Base-by-base conservation (phyloP, 352 stramenopile species). In the Phytophthora litchii region DNA sequence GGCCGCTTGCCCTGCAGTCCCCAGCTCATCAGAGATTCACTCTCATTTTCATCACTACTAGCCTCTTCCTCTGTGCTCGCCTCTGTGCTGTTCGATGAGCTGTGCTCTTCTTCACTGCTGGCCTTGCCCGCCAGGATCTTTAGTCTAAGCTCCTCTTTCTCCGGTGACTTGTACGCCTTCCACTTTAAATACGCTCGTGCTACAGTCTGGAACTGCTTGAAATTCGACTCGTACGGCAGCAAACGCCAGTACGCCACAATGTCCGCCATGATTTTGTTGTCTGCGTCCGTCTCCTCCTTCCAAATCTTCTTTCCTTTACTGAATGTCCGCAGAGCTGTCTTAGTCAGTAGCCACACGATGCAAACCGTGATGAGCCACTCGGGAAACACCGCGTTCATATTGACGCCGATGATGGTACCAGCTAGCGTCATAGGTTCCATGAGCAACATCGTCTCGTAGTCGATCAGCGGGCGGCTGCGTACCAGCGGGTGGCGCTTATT, bases 371-470 rank as follows among this genome's bases (percentile, higher is more conserved):
- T 91, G 41, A 94, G 72, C 81, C 83, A 94, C 65, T 94, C 83
- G 8, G 85, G 85, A 44, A 90, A 92, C 4, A 83, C 78, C 4
- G 81, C 83, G 67, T 92, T 94, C 74, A 94, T 83, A 65, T 90
- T 89, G 32, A 94, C 85, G 44, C 85, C 85, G 27, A 92, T 85
- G 60, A 92, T 92, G n/a, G 85, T 94, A 25, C 85, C 83, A 0
- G 85, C 85, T 7, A 94, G 74, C 16, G 85, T 94, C 85, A 94
- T 92, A 21, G 85, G 85, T 59, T 94, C 85, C 83, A 94, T 89
- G 40, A 94, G 76, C 38, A 94, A 54, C 47, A 92, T 80, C 3
- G 83, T 89, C 67, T 94, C 85, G 52, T 92, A 94, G 66, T 94
- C 83, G 31, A 94, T 94, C 9, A 94, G 52, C 8, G 80, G 81